phyloP scores from a whole-genome alignment of 2,329 filamentous ascomycete genomes.

The Sporothrix brasiliensis region DNA sequence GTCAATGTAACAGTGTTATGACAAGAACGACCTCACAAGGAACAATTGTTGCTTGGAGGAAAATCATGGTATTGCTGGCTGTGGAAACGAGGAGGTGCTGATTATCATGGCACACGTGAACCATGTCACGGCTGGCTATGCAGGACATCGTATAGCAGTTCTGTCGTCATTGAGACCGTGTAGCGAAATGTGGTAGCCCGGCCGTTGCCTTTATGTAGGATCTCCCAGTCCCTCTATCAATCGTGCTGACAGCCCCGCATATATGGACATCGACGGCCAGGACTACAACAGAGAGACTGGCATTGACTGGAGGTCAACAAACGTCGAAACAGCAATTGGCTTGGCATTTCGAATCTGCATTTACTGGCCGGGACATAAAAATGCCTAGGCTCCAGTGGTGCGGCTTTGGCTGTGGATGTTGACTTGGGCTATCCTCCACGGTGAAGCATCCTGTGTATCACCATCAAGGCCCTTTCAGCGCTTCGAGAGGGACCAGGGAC shows the following conservation, averaged over 20 bases:
- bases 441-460: slow-evolving; percentile 27
- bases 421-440: neutral
- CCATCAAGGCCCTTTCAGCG: neutral
- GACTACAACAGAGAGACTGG: neutral
- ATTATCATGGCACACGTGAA: neutral
- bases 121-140: neutral
- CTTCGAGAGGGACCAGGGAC: neutral
- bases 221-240: neutral
- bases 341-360: slow-evolving; percentile 16
- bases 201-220: neutral
- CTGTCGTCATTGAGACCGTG: neutral
- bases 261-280: too few relatives aligned
- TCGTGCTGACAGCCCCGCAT: neutral
- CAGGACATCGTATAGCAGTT: neutral
- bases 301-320: neutral
- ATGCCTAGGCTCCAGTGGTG: neutral
- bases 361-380: neutral
- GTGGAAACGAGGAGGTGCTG: neutral
- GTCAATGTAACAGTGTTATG: neutral
- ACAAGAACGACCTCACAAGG: neutral
- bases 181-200: neutral
- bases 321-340: slow-evolving; percentile 4
- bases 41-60: neutral
- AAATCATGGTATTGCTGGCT: neutral
- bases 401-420: slow-evolving; percentile 6